Percentiles rank a stretch among this genome's conserved stretches.
Evolutionary conservation across 176 grass and related monocot species (phyloP).

Genomic region (Zoysia pacifica): DNA sequence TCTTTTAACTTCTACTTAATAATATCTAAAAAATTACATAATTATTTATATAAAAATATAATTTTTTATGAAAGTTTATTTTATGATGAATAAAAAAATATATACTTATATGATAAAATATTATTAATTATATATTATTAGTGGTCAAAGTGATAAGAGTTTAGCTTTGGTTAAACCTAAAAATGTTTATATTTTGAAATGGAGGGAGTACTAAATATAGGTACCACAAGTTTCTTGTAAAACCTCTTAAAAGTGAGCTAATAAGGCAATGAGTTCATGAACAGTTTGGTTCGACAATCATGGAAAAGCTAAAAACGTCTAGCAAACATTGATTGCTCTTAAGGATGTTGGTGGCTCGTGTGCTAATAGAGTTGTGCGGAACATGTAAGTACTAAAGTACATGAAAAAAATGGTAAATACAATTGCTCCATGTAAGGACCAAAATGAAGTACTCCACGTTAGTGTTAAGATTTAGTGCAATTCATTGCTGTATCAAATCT

Average conservation of each 20-base stretch:
- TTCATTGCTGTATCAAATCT: constrained; percentile 3
- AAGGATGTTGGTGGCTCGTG: constrained; percentile 32
- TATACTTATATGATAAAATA: no score
- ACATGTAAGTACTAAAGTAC: background rate
- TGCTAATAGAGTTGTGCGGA: constrained; percentile 26
- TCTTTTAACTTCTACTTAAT: no score
- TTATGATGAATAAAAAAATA: no score
- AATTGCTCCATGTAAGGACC: constrained; percentile 15
- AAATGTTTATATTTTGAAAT: no score
- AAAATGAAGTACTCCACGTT: background rate
- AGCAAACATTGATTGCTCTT: constrained; percentile 35
- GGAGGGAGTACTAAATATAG: background rate
- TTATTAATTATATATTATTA: no score
- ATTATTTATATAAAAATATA: no score
- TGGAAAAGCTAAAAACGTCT: background rate
- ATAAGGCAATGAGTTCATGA: constrained; percentile 4
- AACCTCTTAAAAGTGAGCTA: background rate
- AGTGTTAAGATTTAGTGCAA: background rate
- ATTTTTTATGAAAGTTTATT: no score
- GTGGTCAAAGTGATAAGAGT: no score
- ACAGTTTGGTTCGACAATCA: background rate
- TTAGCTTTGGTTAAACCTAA: no score
- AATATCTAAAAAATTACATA: no score
- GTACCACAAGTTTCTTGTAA: background rate
- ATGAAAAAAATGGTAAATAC: constrained; percentile 25